Evolutionary conservation across 495 filamentous ascomycete genomes (phyloP), one percentile per base, ranked within the genome.

Genomic region (Lasiosphaeriaceae sp.): DNA sequence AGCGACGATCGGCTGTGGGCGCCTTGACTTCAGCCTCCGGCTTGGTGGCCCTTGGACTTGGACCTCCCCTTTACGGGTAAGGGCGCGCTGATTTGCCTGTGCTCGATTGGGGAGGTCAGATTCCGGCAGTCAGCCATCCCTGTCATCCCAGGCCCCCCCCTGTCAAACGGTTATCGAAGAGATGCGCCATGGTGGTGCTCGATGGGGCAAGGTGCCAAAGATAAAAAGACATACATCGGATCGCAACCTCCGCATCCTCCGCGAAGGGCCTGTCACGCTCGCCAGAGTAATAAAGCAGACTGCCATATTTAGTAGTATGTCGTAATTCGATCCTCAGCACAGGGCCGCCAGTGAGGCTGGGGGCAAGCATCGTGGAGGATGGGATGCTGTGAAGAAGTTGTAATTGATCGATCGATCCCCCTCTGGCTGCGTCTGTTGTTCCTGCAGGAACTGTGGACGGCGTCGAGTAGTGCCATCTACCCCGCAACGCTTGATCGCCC

Each of bases 41-140:
- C 41, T 44, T n/a, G 41, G 45, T 47, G 20, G 11, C 20, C 45
- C 45, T 47, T 43, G 1, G 16, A 43, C 14, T 43, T 47, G n/a
- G 20, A 47, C 45, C 45, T 47, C 45, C 45, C 45, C 45, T 47
- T 47, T 47, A 12, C 19, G 22, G 45, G 20, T 19, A 47, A 47
- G 45, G 22, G 22, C 22, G 45, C 45, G 11, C 20, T 11, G 22
- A 21, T 19, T 47, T 47, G 45, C 19, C 20, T 47, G 45, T 43
- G 39, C 39, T 17, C 39, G 14, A 16, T 43, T 43, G 12, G 39
- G 39, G 39, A 17, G n/a, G 39, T 14, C n/a, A 17, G 20, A 47
- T 21, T 26, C 19, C 45, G 45, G 45, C 22, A 47, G 45, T 26
- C 20, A 26, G 45, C 45, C 45, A 22, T 12, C 45, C 11, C 45